phyloP scores from a whole-genome alignment of 257 asterid genomes.

The Fraxinus cuspidata region DNA sequence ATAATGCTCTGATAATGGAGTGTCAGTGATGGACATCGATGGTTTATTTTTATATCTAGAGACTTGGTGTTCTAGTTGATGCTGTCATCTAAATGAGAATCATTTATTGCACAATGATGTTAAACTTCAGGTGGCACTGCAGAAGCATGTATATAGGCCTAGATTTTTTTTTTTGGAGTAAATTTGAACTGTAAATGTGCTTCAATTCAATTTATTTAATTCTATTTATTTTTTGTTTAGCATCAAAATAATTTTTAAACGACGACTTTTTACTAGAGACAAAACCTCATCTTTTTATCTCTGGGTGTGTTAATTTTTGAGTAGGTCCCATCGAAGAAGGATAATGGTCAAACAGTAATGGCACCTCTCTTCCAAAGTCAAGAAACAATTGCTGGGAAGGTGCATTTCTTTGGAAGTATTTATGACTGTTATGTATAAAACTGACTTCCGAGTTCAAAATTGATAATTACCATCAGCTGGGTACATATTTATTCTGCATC shows the following conservation, averaged over 20 bases:
- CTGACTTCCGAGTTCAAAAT: conserved; percentile 5
- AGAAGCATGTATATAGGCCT: neutral
- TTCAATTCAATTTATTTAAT: neutral
- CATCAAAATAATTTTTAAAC: neutral
- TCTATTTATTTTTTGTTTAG: neutral
- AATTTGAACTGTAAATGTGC: conserved; percentile 8
- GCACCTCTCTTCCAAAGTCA: conserved; percentile 65
- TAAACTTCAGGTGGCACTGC: neutral
- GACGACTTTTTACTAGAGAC: neutral
- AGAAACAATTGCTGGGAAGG: conserved; percentile 61
- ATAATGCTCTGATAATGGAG: conserved; percentile 10
- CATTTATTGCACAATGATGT: conserved; percentile 1
- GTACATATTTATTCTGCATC: conserved; percentile 13
- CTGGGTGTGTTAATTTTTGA: neutral
- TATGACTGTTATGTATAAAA: conserved; percentile 15
- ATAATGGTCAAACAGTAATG: conserved; percentile 57
- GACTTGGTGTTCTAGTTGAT: neutral
- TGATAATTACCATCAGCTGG: conserved; percentile 19
- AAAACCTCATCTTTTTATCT: neutral
- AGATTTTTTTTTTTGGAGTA: conserved; percentile 11
- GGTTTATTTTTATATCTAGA: neutral
- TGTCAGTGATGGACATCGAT: neutral
- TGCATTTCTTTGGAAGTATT: conserved; percentile 13
- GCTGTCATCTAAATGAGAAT: conserved; percentile 11
- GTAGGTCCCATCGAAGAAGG: conserved; percentile 63